Base-by-base conservation (phyloP, 169 alveolate genomes). In the Eimeria praecox region DNA sequence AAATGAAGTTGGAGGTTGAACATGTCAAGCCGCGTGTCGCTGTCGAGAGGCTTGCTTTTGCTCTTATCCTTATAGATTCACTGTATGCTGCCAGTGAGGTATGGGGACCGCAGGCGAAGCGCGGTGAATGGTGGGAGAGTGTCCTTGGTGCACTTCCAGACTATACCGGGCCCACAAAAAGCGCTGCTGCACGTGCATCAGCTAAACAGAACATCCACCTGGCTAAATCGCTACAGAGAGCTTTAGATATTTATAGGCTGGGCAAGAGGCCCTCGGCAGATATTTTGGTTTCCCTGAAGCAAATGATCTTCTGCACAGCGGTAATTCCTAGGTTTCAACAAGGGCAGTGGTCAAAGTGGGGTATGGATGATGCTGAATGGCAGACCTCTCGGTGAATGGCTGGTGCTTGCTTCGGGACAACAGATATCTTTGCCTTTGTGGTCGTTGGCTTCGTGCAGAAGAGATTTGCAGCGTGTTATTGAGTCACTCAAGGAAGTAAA, bases 1-100 rank as follows among this genome's bases (percentile, higher is more conserved):
- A 71, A 16, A 71, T 71, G 83, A 35, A 40, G 49, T 27, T 0
- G 54, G 52, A 35, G 6, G n/a, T 40, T 30, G 83, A 35, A 35
- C 9, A n/a, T 30, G 83, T 16, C 30, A 71, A 71, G 52, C 83
- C 83, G n/a, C 16, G 8, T 40, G 80, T 69, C 14, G 44, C 44
- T 44, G 80, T 69, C 44, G 46, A 69, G 20, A 69, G 80, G 44
- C 44, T 69, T 10, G 80, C 80, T 14, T 35, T 69, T 69, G 40
- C 44, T 69, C 44, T 69, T 0, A 30, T 69, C 18, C 44, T 69
- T 10, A n/a, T 69, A 69, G 80, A 69, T 69, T 69, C 80, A 8
- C 44, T 69, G 44, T 69, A 69, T 30, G 80, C 80, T n/a, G 80
- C 80, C 42, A 69, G 80, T n/a, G 44, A 69, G 42, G 80, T 69